Conservation (phyloP, 2,329 filamentous ascomycete genomes). For the Neurospora sp. region DNA sequence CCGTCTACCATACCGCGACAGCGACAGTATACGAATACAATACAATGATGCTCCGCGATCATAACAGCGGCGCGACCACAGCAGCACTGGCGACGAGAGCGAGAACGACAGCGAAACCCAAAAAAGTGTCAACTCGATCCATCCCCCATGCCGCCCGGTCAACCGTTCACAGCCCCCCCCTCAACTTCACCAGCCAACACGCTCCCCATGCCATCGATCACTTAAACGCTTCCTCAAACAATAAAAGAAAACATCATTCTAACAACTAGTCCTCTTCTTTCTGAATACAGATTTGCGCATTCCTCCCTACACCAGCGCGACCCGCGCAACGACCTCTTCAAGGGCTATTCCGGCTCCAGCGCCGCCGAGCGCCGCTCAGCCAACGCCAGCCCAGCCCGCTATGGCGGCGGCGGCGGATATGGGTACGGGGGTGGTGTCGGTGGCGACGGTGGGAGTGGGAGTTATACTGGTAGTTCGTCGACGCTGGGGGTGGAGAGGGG, state of each 20-base stretch:
- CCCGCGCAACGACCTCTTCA: conserved; percentile 63
- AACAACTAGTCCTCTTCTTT: neutral
- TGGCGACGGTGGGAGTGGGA: conserved; percentile 10
- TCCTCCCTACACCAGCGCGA: conserved; percentile 65
- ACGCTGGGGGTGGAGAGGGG: conserved; percentile 22
- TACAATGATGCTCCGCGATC: neutral
- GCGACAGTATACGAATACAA: neutral
- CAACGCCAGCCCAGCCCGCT: conserved; percentile 31
- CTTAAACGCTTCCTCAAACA: neutral
- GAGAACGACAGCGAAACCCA: neutral
- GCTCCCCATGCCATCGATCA: neutral
- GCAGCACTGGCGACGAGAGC: neutral
- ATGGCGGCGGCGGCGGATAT: conserved; percentile 29
- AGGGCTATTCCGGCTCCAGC: conserved; percentile 55
- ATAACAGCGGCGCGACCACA: neutral
- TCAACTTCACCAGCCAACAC: neutral
- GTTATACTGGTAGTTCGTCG: conserved; percentile 23
- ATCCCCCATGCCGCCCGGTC: neutral
- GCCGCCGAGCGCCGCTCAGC: conserved; percentile 24
- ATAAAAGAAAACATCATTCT: neutral
- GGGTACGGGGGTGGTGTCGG: conserved; percentile 40
- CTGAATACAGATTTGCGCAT: conserved; percentile 47
- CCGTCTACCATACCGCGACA: neutral
- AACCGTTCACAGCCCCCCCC: neutral
- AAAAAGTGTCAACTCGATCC: neutral